These are phyloP conservation scores for Dryadomyces quercus-mongolicae DNA, from an alignment of 2,329 filamentous ascomycete genomes.

Conservation along the genomic window DNA sequence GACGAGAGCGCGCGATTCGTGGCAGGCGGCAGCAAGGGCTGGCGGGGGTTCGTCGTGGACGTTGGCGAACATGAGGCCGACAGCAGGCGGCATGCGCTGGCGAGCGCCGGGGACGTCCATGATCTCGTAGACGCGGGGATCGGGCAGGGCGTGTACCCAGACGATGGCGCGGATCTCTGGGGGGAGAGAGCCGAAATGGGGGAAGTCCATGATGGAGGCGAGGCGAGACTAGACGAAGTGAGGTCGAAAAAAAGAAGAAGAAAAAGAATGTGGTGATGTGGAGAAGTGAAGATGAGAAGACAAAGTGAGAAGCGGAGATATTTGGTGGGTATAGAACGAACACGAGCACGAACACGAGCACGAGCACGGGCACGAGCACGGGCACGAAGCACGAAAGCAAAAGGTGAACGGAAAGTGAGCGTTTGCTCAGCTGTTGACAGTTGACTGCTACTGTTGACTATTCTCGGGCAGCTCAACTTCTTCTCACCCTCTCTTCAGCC, in stretches of 20 bases:
- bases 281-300: too few relatives aligned
- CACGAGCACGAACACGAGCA: too few relatives aligned
- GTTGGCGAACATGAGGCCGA: conserved; percentile 34
- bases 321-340: neutral
- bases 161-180: conserved; percentile 32
- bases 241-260: neutral
- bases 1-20: conserved; percentile 29
- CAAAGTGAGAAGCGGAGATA: neutral
- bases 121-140: conserved; percentile 32
- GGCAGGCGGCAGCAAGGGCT: conserved; percentile 28
- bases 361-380: too few relatives aligned
- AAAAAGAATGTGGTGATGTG: neutral
- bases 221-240: neutral
- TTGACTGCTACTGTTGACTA: too few relatives aligned
- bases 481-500: too few relatives aligned
- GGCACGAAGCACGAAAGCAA: too few relatives aligned
- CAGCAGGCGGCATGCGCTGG: conserved; percentile 25
- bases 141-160: conserved; percentile 32
- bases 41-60: conserved; percentile 32
- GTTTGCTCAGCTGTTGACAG: too few relatives aligned
- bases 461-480: too few relatives aligned
- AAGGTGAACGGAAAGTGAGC: too few relatives aligned
- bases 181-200: conserved; percentile 23
- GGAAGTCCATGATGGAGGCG: conserved; percentile 14
- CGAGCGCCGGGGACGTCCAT: conserved; percentile 30